Evolutionary conservation across 495 filamentous ascomycete species (phyloP), one percentile per base, ranked within the genome.

Genomic region (Daldinia childiae): DNA sequence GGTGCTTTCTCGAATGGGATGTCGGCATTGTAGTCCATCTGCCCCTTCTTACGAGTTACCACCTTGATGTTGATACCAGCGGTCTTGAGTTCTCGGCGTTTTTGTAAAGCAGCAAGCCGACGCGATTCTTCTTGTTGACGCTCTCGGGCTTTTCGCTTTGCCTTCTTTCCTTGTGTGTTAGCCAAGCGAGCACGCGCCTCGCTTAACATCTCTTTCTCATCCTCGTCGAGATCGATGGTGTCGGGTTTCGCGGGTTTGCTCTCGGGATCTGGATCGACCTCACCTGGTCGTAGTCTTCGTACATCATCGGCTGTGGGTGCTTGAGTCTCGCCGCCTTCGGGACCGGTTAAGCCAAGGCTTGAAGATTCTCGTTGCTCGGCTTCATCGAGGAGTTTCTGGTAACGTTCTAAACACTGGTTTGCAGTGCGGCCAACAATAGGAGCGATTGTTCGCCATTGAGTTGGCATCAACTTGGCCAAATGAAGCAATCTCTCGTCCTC

Each of bases 11-110:
- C 95, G 73, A 99, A 98, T 3, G 96, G 95, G 64, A 98, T 95
- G 74, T 98, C 95, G 62, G 95, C 96, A 77, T 98, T 98, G 83
- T 99, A 99, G 78, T 99, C 95, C 94, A 99, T 98, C 83, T 98
- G 90, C 1, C 94, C 94, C 81, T 91, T 90, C 82, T 98, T 98
- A 57, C 90, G 88, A 27, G 91, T 96, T n/a, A 89, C 88, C 36
- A 98, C 89, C 80, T 98, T 98, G 82, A 98, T 95, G 70, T 99
- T 98, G 80, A 99, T 98, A 36, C 95, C 95, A 11, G 96, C 94
- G 81, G 93, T 94, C 79, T 99, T 99, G 38, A 99, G 87, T 80
- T 99, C 95, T 29, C 95, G 89, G 26, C 96, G 91, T 82, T 99
- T 99, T 82, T 98, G 95, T 59, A 99, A 82, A 27, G 93, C 87